Percentiles rank a stretch among this genome's conserved stretches.
Evolutionary conservation across 169 alveolate species (phyloP).

Genomic region (Plasmodium yoelii): DNA sequence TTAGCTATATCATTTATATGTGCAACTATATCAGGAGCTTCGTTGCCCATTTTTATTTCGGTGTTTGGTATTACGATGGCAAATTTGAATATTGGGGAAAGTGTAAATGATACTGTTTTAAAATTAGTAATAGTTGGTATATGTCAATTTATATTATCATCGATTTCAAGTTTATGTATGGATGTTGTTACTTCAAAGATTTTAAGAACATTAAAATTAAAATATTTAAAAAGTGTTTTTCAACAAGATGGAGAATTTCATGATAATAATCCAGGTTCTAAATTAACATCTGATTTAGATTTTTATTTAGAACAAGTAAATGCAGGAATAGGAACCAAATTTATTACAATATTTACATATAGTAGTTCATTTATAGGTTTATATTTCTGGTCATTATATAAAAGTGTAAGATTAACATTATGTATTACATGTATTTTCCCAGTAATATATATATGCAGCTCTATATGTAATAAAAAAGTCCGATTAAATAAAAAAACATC

Average conservation of each 20-base stretch:
- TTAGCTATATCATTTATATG: constrained; percentile 56
- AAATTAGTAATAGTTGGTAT: constrained; percentile 34
- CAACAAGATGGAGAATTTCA: constrained; percentile 78
- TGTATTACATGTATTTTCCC: constrained; percentile 67
- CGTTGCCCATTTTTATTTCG: constrained; percentile 58
- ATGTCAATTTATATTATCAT: constrained; percentile 52
- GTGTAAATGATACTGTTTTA: constrained; percentile 47
- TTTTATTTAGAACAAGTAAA: constrained; percentile 74
- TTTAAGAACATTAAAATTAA: constrained; percentile 35
- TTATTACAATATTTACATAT: constrained; percentile 75
- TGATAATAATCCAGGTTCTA: constrained; percentile 76
- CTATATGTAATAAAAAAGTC: constrained; percentile 51
- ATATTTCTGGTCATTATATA: constrained; percentile 46
- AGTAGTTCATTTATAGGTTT: constrained; percentile 72
- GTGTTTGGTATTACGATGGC: constrained; percentile 58
- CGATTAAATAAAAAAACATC: constrained; percentile 41
- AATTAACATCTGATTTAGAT: constrained; percentile 74
- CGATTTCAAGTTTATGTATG: constrained; percentile 57
- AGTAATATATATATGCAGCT: constrained; percentile 46
- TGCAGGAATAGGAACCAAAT: constrained; percentile 76
- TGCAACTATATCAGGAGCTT: constrained; percentile 60
- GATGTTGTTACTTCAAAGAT: constrained; percentile 44
- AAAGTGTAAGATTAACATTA: constrained; percentile 67
- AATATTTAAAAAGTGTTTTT: constrained; percentile 73
- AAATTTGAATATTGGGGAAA: constrained; percentile 36